phyloP scores from a whole-genome alignment of 805 yeast species.

The Wickerhamiella qilinensis region DNA sequence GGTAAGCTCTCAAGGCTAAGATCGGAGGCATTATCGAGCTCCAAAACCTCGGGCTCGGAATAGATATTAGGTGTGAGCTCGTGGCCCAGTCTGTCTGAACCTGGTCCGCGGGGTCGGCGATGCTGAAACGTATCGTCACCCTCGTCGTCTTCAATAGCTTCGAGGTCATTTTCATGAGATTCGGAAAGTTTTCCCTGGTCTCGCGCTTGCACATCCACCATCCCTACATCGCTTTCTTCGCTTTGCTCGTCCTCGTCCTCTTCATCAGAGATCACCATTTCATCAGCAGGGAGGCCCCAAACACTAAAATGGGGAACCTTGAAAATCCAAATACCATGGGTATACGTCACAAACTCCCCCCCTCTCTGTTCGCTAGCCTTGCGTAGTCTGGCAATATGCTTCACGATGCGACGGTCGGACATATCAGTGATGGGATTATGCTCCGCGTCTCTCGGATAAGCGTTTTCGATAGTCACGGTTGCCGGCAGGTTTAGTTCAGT shows the following conservation, averaged over 20 bases:
- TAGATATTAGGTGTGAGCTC: background rate
- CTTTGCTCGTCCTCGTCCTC: slow-evolving; percentile 43
- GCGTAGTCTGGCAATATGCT: slow-evolving; percentile 28
- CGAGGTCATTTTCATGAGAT: background rate
- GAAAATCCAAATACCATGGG: slow-evolving; percentile 62
- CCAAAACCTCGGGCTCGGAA: background rate
- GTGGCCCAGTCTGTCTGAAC: background rate
- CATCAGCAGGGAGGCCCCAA: slow-evolving; percentile 57
- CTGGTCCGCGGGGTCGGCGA: no score
- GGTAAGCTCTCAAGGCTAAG: background rate
- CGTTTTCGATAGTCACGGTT: slow-evolving; percentile 52
- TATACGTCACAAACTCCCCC: slow-evolving; percentile 64
- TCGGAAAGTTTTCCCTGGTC: slow-evolving; percentile 6
- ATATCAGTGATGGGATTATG: slow-evolving; percentile 54
- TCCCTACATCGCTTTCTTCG: slow-evolving; percentile 36
- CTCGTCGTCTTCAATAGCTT: background rate
- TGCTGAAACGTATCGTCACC: background rate
- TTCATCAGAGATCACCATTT: slow-evolving; percentile 15
- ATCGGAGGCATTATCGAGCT: background rate
- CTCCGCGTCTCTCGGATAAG: slow-evolving; percentile 49
- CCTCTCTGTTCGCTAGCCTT: slow-evolving; percentile 41
- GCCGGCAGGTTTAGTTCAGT: slow-evolving; percentile 67
- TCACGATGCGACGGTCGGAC: slow-evolving; percentile 43
- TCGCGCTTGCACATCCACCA: slow-evolving; percentile 27
- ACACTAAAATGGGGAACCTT: slow-evolving; percentile 81